Conservation (phyloP, 495 filamentous ascomycete genomes). For the Chaetomidium leptoderma region DNA sequence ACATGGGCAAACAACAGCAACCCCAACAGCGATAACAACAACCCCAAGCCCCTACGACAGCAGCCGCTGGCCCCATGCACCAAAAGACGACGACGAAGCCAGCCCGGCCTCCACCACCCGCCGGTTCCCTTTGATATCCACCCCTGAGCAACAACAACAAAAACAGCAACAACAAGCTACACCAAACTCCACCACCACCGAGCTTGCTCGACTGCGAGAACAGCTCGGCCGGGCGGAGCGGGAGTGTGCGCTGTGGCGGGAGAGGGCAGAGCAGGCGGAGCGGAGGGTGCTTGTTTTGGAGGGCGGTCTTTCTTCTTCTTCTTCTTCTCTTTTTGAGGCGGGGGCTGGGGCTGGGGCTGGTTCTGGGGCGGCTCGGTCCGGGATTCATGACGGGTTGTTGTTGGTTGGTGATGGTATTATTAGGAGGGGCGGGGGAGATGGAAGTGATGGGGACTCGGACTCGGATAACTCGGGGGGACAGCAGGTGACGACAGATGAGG, state of each 20-base stretch:
- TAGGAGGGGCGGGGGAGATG: background rate
- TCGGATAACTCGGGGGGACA: too few relatives aligned
- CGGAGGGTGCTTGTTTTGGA: conserved; percentile 40
- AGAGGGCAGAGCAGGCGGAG: conserved; percentile 50
- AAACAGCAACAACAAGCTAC: background rate
- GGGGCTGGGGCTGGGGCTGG: background rate
- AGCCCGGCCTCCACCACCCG: conserved; percentile 2
- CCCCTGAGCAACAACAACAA: background rate
- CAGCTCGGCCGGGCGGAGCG: conserved; percentile 42
- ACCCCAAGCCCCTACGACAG: background rate
- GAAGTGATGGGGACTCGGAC: too few relatives aligned
- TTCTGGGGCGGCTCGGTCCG: too few relatives aligned
- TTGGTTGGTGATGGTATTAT: background rate
- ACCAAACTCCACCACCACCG: background rate
- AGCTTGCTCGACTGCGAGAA: conserved; percentile 42
- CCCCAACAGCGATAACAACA: background rate
- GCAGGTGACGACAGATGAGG: too few relatives aligned
- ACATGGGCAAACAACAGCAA: background rate
- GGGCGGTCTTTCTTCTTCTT: conserved; percentile 21
- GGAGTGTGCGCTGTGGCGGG: conserved; percentile 46
- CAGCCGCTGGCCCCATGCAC: background rate
- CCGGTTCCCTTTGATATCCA: background rate
- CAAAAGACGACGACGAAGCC: background rate
- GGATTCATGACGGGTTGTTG: background rate
- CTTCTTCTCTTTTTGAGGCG: background rate